Evolutionary conservation across 805 yeast genomes (phyloP).

Genomic region (Zygoascus ofunaensis): DNA sequence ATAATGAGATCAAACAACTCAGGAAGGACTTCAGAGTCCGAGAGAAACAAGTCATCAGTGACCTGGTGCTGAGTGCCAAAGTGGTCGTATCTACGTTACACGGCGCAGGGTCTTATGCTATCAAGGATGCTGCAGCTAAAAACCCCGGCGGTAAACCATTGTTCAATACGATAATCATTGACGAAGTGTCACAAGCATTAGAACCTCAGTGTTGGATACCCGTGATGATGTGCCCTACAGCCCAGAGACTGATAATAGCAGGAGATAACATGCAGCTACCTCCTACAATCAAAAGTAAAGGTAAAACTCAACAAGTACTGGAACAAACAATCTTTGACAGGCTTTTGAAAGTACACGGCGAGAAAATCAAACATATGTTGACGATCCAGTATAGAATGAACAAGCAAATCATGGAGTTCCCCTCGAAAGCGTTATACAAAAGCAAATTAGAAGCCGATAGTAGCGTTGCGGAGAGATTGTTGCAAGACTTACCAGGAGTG

Average conservation of each 20-base stretch:
- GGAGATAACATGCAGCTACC: constrained; percentile 92
- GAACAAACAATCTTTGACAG: constrained; percentile 76
- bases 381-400: constrained; percentile 87
- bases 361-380: constrained; percentile 46
- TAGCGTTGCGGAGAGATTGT: constrained; percentile 42
- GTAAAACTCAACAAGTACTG: constrained; percentile 38
- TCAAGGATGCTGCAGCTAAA: constrained; percentile 37
- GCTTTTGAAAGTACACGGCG: constrained; percentile 42
- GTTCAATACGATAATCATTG: constrained; percentile 79
- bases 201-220: constrained; percentile 99
- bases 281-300: constrained; percentile 63
- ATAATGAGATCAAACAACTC: constrained; percentile 57
- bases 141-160: constrained; percentile 28
- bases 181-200: constrained; percentile 88
- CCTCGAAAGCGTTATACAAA: constrained; percentile 58
- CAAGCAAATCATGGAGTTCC: constrained; percentile 62
- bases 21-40: constrained; percentile 61
- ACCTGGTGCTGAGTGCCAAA: constrained; percentile 48
- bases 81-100: constrained; percentile 81
- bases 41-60: constrained; percentile 53
- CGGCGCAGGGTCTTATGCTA: constrained; percentile 70
- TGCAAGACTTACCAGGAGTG: constrained; percentile 48
- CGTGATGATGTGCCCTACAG: constrained; percentile 50
- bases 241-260: constrained; percentile 61
- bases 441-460: constrained; percentile 54